These are phyloP conservation scores for Zymoseptoria crescenta DNA, from an alignment of 2,329 filamentous ascomycete species.

Conservation along the genomic window DNA sequence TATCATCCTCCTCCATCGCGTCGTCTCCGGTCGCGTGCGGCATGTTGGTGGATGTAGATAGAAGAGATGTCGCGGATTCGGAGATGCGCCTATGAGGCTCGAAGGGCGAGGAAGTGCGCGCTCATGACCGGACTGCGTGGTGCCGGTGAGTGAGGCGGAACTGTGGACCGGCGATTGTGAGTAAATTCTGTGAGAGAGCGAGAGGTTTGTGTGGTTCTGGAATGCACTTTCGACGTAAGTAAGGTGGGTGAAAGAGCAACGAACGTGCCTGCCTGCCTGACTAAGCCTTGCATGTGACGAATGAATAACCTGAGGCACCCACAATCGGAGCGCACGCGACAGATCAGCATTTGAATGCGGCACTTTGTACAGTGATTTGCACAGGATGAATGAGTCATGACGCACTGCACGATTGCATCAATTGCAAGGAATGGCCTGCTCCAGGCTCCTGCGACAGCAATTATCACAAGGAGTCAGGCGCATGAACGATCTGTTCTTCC, in stretches of 20 bases:
- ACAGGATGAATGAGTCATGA: no score
- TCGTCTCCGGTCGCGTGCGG: constrained; percentile 31
- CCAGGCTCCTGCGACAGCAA: no score
- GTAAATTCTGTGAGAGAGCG: not conserved
- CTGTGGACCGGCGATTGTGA: not conserved
- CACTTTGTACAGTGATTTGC: no score
- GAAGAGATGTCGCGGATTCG: not conserved
- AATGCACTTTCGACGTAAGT: not conserved
- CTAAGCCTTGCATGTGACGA: not conserved
- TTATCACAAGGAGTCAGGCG: not conserved
- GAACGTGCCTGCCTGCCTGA: not conserved
- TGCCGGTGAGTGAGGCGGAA: not conserved
- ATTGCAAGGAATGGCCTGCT: no score
- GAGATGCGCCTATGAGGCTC: not conserved
- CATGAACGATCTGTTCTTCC: not conserved
- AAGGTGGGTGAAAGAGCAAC: no score
- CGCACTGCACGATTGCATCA: no score
- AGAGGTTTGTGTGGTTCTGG: not conserved
- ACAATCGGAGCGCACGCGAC: no score
- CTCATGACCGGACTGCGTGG: constrained; percentile 2
- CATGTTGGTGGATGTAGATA: constrained; percentile 21
- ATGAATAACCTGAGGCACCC: not conserved
- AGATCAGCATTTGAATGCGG: no score
- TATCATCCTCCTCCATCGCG: constrained; percentile 2
- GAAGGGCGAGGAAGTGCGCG: not conserved